Evolutionary conservation across 2,329 filamentous ascomycete genomes (phyloP).

Genomic region (Parascedosporium putredinis): DNA sequence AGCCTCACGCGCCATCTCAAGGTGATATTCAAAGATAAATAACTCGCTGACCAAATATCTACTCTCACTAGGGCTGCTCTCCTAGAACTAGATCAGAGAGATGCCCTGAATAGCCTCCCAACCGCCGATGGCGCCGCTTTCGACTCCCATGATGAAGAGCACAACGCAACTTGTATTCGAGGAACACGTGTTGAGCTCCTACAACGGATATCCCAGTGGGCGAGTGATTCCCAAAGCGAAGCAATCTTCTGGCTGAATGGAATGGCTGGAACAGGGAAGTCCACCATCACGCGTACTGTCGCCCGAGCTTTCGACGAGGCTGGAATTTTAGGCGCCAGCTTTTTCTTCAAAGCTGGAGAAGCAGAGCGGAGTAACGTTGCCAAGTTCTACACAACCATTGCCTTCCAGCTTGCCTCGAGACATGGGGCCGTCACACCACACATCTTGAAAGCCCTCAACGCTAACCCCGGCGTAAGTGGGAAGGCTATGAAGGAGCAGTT

Average conservation of each 20-base stretch:
- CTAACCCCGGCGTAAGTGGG: background rate
- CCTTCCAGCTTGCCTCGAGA: background rate
- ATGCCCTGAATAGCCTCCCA: too few relatives aligned
- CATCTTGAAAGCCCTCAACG: background rate
- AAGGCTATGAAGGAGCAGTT: background rate
- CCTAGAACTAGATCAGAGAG: too few relatives aligned
- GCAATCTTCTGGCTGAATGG: slow-evolving; percentile 26
- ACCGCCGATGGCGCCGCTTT: slow-evolving; percentile 22
- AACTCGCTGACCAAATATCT: too few relatives aligned
- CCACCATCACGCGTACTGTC: slow-evolving; percentile 22
- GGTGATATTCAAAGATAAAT: too few relatives aligned
- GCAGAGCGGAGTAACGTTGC: background rate
- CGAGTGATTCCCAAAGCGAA: slow-evolving; percentile 12
- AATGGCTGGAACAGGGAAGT: slow-evolving; percentile 29
- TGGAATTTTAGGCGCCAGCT: background rate
- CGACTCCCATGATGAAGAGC: slow-evolving; percentile 23
- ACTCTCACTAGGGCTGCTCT: too few relatives aligned
- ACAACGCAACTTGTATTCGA: slow-evolving; percentile 20
- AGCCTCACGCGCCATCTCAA: too few relatives aligned
- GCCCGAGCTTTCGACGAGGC: background rate
- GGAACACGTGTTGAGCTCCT: slow-evolving; percentile 23
- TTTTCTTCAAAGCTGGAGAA: background rate
- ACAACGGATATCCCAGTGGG: slow-evolving; percentile 19
- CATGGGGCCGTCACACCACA: background rate
- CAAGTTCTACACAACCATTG: background rate